Conservation (phyloP, 164 flowering plant species). For the Sedum album region DNA sequence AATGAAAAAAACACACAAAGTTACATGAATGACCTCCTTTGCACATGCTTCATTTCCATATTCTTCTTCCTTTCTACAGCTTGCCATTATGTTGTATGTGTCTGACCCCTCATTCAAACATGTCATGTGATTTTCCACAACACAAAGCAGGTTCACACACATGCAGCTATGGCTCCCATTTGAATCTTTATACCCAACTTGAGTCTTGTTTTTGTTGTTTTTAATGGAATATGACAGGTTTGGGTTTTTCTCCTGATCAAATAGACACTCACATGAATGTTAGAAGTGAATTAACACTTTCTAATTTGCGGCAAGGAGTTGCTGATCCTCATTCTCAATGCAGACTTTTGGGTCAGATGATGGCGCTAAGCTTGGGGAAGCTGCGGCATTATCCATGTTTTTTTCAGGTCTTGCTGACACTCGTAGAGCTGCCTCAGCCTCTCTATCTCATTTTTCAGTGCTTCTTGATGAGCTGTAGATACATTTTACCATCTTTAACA, state of each 20-base stretch:
- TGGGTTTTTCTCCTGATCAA: background rate
- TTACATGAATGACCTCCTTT: background rate
- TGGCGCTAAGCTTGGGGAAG: background rate
- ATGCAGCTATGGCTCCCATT: background rate
- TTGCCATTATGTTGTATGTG: background rate
- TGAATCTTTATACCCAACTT: background rate
- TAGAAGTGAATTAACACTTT: background rate
- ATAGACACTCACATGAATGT: background rate
- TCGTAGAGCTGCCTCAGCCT: slow-evolving; percentile 72
- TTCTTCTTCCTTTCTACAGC: background rate
- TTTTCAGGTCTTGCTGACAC: slow-evolving; percentile 42
- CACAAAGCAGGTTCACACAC: background rate
- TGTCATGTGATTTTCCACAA: background rate
- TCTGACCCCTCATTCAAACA: background rate
- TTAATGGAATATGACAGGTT: background rate
- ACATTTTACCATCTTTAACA: background rate
- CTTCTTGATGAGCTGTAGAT: slow-evolving; percentile 79
- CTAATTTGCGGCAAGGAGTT: background rate
- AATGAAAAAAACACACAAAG: background rate
- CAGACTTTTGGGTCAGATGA: background rate
- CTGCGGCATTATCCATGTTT: slow-evolving; percentile 8
- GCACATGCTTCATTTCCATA: slow-evolving; percentile 3
- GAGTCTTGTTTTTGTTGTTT: background rate
- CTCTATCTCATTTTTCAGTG: slow-evolving; percentile 78
- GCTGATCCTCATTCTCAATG: background rate